Base-by-base conservation (phyloP, 225 moss, liverwort and hornwort species). In the Marchantia paleacea region DNA sequence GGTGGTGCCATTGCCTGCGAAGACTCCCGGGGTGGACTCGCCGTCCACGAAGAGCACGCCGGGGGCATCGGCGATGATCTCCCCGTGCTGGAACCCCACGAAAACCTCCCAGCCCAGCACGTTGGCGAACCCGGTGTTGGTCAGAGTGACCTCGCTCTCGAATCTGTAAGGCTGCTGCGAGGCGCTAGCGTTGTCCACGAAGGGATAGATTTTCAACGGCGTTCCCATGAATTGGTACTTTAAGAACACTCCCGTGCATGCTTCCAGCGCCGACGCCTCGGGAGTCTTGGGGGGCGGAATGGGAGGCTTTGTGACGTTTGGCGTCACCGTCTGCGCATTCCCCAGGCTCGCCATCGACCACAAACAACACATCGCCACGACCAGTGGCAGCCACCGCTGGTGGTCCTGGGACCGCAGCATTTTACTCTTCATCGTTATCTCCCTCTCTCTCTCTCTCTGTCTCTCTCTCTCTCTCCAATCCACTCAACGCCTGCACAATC, bases 141-240 rank as follows among this genome's bases (percentile, higher is more conserved):
- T 81, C 4, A 88, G 76, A 0, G 83, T 79, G 48, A 88, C 85
- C 11, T 19, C 4, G 65, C 85, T 83, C 65, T 68, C 53, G n/a
- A 88, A 88, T 66, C 80, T 79, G 81, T 88, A 88, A 12, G 88
- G 88, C 83, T 88, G 88, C 26, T 69, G 24, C 20, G 1, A 10
- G 10, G 22, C 18, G 26, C 47, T 73, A 9, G 0, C 4, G 16
- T 80, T 73, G 19, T 30, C 75, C 52, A 72, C 5, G 58, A 25
- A 79, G 0, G 85, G 88, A 7, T 51, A 83, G 68, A 88, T 88
- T 76, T 73, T 81, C 61, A 5, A 19, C 24, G 85, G 83, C 7
- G 0, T 0, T 16, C 18, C 28, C 2, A 2, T 2, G 0, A 73
- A 7, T 6, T 19, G 12, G 73, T 85, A 88, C 0, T 20, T 25